Percentiles rank a stretch among this genome's conserved stretches.
phyloP scores from a whole-genome alignment of 2,329 filamentous ascomycete genomes.

The Davidsoniella eucalypti region DNA sequence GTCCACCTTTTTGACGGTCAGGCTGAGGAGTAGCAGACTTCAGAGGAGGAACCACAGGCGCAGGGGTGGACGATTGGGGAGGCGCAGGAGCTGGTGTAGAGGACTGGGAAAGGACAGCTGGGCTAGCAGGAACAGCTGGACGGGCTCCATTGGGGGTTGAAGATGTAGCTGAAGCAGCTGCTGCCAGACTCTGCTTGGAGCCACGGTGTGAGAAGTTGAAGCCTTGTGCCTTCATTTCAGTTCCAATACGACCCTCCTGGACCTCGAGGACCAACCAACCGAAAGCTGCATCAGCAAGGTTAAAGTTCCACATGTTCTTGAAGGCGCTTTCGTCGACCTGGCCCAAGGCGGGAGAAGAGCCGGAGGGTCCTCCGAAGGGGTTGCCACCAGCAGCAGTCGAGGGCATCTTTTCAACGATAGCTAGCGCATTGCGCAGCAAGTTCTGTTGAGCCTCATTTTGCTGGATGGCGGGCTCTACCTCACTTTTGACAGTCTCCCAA shows the following conservation, averaged over 20 bases:
- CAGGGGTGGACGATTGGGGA: constrained; percentile 14
- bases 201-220: constrained; percentile 98
- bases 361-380: constrained; percentile 77
- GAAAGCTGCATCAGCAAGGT: constrained; percentile 91
- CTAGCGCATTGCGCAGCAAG: constrained; percentile 75
- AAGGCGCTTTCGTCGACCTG: constrained; percentile 97
- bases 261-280: constrained; percentile 91
- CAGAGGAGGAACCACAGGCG: constrained; percentile 26
- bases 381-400: constrained; percentile 88
- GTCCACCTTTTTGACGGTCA: constrained; percentile 23
- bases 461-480: constrained; percentile 86
- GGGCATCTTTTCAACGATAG: constrained; percentile 97
- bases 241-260: constrained; percentile 88
- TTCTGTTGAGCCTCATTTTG: constrained; percentile 91
- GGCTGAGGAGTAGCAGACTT: constrained; percentile 35
- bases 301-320: constrained; percentile 99
- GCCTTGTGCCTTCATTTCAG: constrained; percentile 94
- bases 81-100: constrained; percentile 13
- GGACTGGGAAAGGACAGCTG: constrained; percentile 22
- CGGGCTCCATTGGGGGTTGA: constrained; percentile 14
- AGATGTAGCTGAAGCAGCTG: constrained; percentile 17
- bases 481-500: constrained; percentile 94
- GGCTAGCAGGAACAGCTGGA: constrained; percentile 14
- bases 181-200: constrained; percentile 48
- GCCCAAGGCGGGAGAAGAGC: constrained; percentile 55